phyloP scores from a whole-genome alignment of 2,329 filamentous ascomycete genomes.

The Chrysosporium keratinophilum region DNA sequence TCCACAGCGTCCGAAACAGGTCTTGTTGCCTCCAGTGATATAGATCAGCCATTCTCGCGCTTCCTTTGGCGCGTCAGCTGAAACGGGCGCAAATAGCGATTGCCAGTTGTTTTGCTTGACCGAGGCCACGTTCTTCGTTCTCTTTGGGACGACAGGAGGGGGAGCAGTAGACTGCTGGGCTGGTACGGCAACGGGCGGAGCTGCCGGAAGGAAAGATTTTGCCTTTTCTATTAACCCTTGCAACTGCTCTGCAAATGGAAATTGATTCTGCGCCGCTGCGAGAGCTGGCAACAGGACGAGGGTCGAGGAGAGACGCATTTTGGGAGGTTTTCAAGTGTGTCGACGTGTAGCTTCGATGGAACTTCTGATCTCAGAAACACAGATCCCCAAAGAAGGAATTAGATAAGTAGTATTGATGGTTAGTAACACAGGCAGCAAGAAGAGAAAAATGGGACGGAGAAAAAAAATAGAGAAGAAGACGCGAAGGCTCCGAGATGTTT shows the following conservation, averaged over 20 bases:
- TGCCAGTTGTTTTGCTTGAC: constrained; percentile 51
- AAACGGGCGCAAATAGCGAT: constrained; percentile 38
- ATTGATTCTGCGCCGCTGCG: constrained; percentile 49
- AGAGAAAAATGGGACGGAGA: not conserved
- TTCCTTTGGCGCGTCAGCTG: constrained; percentile 30
- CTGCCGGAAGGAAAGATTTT: constrained; percentile 46
- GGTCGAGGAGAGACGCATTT: constrained; percentile 23
- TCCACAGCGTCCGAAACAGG: constrained; percentile 51
- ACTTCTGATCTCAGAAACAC: not conserved
- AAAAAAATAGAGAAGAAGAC: not conserved
- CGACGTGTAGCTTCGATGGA: not conserved
- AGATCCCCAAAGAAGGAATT: not conserved
- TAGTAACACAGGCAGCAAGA: not conserved
- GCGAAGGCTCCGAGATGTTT: constrained; percentile 3
- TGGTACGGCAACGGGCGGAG: constrained; percentile 27
- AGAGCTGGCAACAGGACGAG: constrained; percentile 66
- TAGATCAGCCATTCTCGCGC: constrained; percentile 48
- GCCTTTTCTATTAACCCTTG: constrained; percentile 43
- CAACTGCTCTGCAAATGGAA: constrained; percentile 40
- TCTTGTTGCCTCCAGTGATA: constrained; percentile 54
- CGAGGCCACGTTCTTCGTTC: constrained; percentile 42
- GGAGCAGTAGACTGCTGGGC: constrained; percentile 35
- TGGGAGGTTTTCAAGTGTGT: not conserved
- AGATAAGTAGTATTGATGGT: not conserved
- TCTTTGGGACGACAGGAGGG: constrained; percentile 37